Base-by-base conservation (phyloP, 441 rosid genomes). In the Populus hybrid region DNA sequence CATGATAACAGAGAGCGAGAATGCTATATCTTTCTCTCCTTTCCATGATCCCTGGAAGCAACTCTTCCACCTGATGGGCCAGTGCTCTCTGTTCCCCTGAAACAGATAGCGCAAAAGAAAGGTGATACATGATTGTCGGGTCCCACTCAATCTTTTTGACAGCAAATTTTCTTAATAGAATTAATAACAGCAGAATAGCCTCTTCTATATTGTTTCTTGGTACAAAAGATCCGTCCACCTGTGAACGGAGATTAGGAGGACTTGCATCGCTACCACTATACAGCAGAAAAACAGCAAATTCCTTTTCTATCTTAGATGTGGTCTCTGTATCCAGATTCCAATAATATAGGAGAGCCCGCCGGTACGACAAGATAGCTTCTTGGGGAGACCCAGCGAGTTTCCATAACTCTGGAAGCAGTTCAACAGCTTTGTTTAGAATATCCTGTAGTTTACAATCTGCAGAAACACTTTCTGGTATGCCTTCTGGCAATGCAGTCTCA, bases 121-220 rank as follows among this genome's bases (percentile, higher is more conserved):
- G 89, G 86, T 94, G 97, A 83, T 92, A 95, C 82, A 94, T 78
- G 84, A 94, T 84, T 8, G 92, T 79, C 0, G 93, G 85, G 34
- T 94, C 98, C 98, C 97, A 94, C 24, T 36, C 80, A 38, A 92
- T 92, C 81, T 86, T 90, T 75, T 83, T 86, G 46, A 81, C 81
- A 80, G 85, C 79, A 81, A 84, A 79, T 87, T 94, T 94, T 83
- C 88, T 86, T 73, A 94, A 80, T 59, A 94, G 87, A 79, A 94
- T 80, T 86, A 90, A 82, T n/a, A 94, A 84, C 77, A 94, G 86
- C 81, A 94, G 97, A 70, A 94, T 83, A 68, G 98, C 92, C 78
- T 94, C 98, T 73, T 94, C 98, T 46, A 91, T 83, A 50, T 92
- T 92, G 87, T 88, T 92, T 82, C 91, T 88, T 4, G 98, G 98